Percentiles rank a stretch among this genome's conserved stretches.
Conservation (phyloP, 306 rosid species). For the Abrus precatorius region DNA sequence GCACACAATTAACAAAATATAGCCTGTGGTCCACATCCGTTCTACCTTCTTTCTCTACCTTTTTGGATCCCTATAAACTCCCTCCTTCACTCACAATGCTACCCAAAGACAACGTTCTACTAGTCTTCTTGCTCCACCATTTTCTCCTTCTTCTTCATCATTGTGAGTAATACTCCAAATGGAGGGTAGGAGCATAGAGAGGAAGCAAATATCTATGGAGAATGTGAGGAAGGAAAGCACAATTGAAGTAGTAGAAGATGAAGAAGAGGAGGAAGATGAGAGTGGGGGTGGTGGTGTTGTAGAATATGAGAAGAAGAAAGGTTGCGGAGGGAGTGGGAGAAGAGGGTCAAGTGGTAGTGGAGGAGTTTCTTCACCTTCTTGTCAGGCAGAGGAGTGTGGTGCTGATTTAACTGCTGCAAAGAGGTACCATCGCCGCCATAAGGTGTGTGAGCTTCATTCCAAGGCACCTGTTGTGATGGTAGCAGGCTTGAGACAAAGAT, state of each 20-base stretch:
- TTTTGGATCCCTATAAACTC: constrained; percentile 47
- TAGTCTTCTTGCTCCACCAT: constrained; percentile 16
- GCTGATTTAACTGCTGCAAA: constrained; percentile 70
- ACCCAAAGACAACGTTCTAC: constrained; percentile 22
- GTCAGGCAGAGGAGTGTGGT: constrained; percentile 84
- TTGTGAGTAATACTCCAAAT: constrained; percentile 41
- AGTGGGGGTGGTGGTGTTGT: constrained; percentile 36
- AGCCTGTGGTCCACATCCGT: constrained; percentile 61
- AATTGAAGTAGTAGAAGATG: constrained; percentile 65
- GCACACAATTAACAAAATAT: constrained; percentile 34
- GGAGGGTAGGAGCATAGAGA: constrained; percentile 62
- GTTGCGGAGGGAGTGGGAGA: constrained; percentile 42
- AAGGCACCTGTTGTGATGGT: constrained; percentile 73
- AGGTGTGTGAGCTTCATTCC: constrained; percentile 92
- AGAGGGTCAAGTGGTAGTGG: constrained; percentile 56
- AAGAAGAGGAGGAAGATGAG: constrained; percentile 62
- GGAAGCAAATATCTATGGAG: constrained; percentile 56
- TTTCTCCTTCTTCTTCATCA: constrained; percentile 2
- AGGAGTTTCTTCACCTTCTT: constrained; percentile 55
- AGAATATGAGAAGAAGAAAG: constrained; percentile 61
- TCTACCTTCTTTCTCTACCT: constrained; percentile 50
- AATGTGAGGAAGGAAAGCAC: constrained; percentile 51
- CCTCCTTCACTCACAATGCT: constrained; percentile 39
- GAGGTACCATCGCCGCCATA: constrained; percentile 89
- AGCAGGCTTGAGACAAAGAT: constrained; percentile 80